Evolutionary conservation across 176 grass and related monocot species (phyloP).

Genomic region (Avena insularis): DNA sequence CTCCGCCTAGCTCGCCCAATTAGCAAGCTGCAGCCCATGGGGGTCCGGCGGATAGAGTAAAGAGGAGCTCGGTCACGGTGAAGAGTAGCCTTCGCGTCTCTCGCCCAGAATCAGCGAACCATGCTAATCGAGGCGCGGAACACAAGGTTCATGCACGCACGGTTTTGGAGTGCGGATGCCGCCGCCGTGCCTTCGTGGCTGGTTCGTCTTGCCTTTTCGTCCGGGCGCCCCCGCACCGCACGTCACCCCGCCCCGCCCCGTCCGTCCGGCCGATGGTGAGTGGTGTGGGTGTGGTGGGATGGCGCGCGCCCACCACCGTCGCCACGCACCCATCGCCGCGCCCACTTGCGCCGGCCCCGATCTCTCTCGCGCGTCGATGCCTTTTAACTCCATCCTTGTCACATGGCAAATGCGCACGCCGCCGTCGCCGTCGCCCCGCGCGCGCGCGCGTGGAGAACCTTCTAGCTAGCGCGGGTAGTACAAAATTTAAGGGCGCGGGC

Average conservation of each 20-base stretch:
- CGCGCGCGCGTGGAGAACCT: neutral
- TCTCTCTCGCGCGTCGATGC: neutral
- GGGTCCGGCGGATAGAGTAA: neutral
- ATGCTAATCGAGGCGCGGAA: neutral
- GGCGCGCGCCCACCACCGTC: slow-evolving; percentile 21
- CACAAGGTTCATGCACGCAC: neutral
- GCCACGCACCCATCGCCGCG: neutral
- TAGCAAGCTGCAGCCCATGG: neutral
- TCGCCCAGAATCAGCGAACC: neutral
- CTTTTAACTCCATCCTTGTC: neutral
- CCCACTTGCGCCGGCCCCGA: neutral
- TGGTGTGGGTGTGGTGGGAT: neutral
- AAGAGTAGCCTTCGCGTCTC: neutral
- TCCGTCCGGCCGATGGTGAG: neutral
- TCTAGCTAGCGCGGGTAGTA: neutral
- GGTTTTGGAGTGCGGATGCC: no score
- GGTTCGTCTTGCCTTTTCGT: neutral
- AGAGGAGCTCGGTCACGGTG: neutral
- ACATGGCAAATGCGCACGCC: slow-evolving; percentile 11
- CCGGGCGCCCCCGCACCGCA: neutral
- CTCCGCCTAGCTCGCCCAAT: neutral
- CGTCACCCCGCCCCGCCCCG: neutral
- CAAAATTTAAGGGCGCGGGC: neutral
- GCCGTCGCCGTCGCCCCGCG: slow-evolving; percentile 2
- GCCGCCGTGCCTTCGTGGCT: slow-evolving; percentile 20